Percentiles rank a stretch among this genome's conserved stretches.
Evolutionary conservation across 2,329 filamentous ascomycete species (phyloP).

Genomic region (Fusarium coffeatum): DNA sequence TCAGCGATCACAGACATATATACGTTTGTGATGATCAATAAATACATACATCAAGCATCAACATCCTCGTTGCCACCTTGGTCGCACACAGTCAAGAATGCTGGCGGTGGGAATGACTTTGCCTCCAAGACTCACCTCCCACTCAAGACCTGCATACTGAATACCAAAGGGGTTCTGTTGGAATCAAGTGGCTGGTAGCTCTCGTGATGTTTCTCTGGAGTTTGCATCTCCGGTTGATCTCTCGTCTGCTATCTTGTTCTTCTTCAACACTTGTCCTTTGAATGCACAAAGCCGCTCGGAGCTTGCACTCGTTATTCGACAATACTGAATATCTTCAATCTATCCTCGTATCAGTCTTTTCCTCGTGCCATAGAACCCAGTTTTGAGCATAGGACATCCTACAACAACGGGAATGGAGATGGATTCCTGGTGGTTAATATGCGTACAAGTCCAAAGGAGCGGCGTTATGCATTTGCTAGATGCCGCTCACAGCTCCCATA

Average conservation of each 20-base stretch:
- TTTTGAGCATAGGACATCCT: neutral
- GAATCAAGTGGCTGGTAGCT: conserved; percentile 10
- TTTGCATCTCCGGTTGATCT: neutral
- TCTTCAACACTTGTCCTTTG: neutral
- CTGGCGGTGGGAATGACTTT: conserved; percentile 9
- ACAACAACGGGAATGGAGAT: conserved; percentile 4
- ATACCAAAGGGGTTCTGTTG: conserved; percentile 25
- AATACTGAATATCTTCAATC: neutral
- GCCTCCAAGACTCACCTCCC: conserved; percentile 15
- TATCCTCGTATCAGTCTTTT: neutral
- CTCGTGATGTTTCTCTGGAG: neutral
- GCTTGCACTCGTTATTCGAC: neutral
- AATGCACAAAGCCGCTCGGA: neutral
- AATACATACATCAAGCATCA: neutral
- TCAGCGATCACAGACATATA: neutral
- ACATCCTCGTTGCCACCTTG: neutral
- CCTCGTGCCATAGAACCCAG: neutral
- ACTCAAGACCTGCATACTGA: conserved; percentile 28
- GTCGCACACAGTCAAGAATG: conserved; percentile 7
- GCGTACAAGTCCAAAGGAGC: neutral
- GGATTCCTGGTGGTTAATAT: conserved; percentile 12
- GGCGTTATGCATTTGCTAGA: conserved; percentile 30
- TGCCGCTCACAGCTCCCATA: neutral
- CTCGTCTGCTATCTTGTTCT: neutral
- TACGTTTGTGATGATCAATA: neutral